Percentiles rank a stretch among this genome's conserved stretches.
These are phyloP conservation scores for Dendrobium chrysotoxum DNA, from an alignment of 106 monocot species.

Conservation along the genomic window DNA sequence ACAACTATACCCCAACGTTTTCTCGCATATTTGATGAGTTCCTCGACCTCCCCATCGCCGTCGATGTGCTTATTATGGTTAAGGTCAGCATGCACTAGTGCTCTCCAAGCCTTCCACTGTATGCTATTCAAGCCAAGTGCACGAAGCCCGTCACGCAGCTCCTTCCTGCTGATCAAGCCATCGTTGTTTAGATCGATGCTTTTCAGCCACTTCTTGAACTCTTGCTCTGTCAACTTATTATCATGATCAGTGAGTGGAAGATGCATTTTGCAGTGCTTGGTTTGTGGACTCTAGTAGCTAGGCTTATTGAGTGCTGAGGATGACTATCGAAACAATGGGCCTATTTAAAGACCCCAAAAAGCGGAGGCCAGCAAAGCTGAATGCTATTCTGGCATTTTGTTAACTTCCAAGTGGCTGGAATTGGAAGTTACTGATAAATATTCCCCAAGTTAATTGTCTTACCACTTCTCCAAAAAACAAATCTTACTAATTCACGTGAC, in stretches of 20 bases:
- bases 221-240: neutral
- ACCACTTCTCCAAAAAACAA: no score
- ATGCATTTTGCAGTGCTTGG: neutral
- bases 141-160: slow-evolving; percentile 16
- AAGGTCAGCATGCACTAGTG: slow-evolving; percentile 16
- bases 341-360: no score
- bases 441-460: no score
- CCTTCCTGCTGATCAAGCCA: slow-evolving; percentile 12
- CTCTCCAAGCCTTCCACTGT: slow-evolving; percentile 19
- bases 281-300: neutral
- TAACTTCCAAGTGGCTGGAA: no score
- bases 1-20: neutral
- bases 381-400: no score
- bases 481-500: no score
- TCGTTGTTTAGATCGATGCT: slow-evolving; percentile 4
- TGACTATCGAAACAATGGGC: no score
- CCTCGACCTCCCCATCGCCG: slow-evolving; percentile 12
- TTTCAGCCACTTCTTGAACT: slow-evolving; percentile 18
- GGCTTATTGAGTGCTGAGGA: neutral
- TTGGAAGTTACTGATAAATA: no score
- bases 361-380: no score
- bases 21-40: slow-evolving; percentile 19
- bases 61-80: slow-evolving; percentile 10
- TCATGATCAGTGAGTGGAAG: neutral
- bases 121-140: slow-evolving; percentile 6